Evolutionary conservation across 768 basidiomycete genomes (phyloP).

Genomic region (Russula sp.): DNA sequence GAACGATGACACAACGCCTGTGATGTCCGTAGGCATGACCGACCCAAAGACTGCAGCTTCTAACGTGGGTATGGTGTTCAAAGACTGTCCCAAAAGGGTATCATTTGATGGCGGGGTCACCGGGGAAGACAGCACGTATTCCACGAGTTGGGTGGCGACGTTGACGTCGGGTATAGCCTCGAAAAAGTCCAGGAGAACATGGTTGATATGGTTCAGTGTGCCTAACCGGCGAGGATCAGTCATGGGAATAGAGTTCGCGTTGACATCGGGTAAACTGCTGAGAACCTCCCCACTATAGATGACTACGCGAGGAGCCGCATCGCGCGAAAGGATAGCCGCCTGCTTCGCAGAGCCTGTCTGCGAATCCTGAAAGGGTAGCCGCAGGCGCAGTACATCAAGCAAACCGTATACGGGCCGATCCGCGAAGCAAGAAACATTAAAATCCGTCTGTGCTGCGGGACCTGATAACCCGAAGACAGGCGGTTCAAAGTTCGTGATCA

Average conservation of each 20-base stretch:
- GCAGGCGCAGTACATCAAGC: constrained; percentile 49
- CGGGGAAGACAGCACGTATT: constrained; percentile 40
- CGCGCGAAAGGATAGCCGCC: constrained; percentile 42
- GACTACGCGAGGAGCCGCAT: constrained; percentile 43
- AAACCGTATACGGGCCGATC: constrained; percentile 59
- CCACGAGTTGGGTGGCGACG: constrained; percentile 43
- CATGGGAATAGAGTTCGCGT: constrained; percentile 32
- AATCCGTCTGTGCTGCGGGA: constrained; percentile 31
- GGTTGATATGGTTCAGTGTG: constrained; percentile 46
- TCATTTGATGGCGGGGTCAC: constrained; percentile 39
- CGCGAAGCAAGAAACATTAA: constrained; percentile 48
- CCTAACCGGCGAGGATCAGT: constrained; percentile 50
- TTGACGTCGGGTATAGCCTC: constrained; percentile 42
- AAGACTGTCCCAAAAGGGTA: constrained; percentile 36
- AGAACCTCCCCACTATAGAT: constrained; percentile 48
- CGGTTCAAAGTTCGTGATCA: constrained; percentile 45
- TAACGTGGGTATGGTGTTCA: constrained; percentile 45
- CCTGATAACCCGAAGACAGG: constrained; percentile 45
- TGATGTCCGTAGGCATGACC: constrained; percentile 43
- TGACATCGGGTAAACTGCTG: constrained; percentile 40
- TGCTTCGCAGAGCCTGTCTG: constrained; percentile 41
- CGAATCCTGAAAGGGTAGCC: constrained; percentile 50
- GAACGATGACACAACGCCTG: constrained; percentile 45
- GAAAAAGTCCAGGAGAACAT: constrained; percentile 54
- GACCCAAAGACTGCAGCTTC: constrained; percentile 64